Conservation (phyloP, 2,329 filamentous ascomycete species). For the Neopestalotiopsis rosae region DNA sequence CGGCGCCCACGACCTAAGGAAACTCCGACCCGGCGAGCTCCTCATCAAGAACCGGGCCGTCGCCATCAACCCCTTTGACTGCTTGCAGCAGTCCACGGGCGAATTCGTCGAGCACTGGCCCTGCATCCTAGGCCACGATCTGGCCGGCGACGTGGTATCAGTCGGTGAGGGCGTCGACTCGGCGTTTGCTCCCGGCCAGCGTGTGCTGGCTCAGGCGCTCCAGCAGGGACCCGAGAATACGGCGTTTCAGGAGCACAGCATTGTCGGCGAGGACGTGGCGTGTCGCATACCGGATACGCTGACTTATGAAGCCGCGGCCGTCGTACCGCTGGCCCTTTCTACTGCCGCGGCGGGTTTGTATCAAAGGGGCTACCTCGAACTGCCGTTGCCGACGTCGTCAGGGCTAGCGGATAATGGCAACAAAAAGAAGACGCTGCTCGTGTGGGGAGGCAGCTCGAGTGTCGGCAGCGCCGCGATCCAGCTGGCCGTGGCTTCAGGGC, state of each 20-base stretch:
- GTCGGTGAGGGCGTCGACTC: slow-evolving; percentile 23
- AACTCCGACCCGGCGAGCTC: neutral
- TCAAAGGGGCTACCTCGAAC: slow-evolving; percentile 11
- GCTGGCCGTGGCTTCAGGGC: slow-evolving; percentile 42
- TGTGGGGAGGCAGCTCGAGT: slow-evolving; percentile 51
- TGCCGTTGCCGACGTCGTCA: slow-evolving; percentile 14
- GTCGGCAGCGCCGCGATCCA: slow-evolving; percentile 47
- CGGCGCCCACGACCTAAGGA: neutral
- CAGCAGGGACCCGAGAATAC: slow-evolving; percentile 14
- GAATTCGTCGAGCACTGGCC: slow-evolving; percentile 31
- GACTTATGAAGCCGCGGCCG: slow-evolving; percentile 21
- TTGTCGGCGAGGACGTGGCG: neutral
- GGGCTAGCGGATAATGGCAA: neutral
- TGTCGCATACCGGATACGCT: slow-evolving; percentile 22
- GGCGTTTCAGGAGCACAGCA: slow-evolving; percentile 23
- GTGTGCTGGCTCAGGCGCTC: slow-evolving; percentile 25
- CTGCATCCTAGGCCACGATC: slow-evolving; percentile 31
- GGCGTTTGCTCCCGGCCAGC: slow-evolving; percentile 31
- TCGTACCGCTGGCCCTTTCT: slow-evolving; percentile 24
- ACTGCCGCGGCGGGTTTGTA: slow-evolving; percentile 24
- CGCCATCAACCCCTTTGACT: slow-evolving; percentile 19
- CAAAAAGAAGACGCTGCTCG: slow-evolving; percentile 34
- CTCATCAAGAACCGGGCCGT: slow-evolving; percentile 13
- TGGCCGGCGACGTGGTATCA: slow-evolving; percentile 31
- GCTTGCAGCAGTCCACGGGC: slow-evolving; percentile 8